Evolutionary conservation across 2,329 filamentous ascomycete genomes (phyloP).

Genomic region (Penicillium verrucosum): DNA sequence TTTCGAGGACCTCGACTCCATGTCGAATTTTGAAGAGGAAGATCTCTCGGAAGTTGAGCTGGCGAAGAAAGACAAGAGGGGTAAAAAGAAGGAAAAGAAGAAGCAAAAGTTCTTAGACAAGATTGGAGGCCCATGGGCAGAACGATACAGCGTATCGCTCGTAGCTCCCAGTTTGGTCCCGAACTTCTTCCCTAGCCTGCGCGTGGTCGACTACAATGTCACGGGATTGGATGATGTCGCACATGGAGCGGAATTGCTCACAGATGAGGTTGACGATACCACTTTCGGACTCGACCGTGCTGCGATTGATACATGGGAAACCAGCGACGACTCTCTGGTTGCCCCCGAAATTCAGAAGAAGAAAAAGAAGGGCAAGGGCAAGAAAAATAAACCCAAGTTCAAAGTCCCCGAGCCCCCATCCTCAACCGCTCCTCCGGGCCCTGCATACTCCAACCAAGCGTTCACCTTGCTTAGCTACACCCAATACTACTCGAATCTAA

Average conservation of each 20-base stretch:
- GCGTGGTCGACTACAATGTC: conserved; percentile 94
- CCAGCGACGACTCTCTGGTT: neutral
- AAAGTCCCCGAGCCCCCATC: conserved; percentile 69
- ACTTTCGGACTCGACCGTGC: neutral
- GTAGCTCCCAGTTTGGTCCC: conserved; percentile 87
- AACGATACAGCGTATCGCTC: conserved; percentile 77
- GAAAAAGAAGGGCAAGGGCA: conserved; percentile 46
- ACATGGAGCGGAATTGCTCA: conserved; percentile 30
- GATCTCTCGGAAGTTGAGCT: conserved; percentile 2
- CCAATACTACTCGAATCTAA: conserved; percentile 95
- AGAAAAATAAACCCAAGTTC: conserved; percentile 57
- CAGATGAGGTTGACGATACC: conserved; percentile 1
- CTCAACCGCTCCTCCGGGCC: conserved; percentile 70
- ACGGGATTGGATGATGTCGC: conserved; percentile 63
- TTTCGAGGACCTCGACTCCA: conserved; percentile 13
- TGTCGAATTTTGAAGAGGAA: conserved; percentile 8
- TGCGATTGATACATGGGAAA: neutral
- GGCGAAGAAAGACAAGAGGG: conserved; percentile 38
- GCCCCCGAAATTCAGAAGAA: conserved; percentile 26
- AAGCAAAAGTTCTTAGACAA: conserved; percentile 58
- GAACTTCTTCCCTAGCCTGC: conserved; percentile 83
- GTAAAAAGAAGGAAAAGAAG: conserved; percentile 52
- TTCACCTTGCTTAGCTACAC: conserved; percentile 76
- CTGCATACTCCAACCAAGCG: conserved; percentile 82
- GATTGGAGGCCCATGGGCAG: conserved; percentile 76